phyloP scores from a whole-genome alignment of 164 flowering plant genomes.

The Vitis cinerea region DNA sequence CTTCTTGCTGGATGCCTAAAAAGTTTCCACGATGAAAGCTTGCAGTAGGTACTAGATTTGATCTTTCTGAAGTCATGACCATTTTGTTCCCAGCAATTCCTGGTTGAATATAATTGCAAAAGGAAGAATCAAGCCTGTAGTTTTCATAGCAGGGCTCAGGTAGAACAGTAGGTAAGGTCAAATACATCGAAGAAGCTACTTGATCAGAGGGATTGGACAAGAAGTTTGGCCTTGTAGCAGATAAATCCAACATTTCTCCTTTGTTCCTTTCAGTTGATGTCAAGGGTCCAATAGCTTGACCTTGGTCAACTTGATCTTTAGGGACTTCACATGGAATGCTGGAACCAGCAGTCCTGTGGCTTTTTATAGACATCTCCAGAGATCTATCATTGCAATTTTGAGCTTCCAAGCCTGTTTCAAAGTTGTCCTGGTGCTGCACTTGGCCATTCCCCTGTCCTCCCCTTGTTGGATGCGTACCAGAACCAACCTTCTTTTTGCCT shows the following conservation, averaged over 20 bases:
- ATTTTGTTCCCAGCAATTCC: conserved; percentile 8
- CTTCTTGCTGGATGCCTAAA: conserved; percentile 21
- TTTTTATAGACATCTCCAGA: conserved; percentile 5
- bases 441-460: conserved; percentile 6
- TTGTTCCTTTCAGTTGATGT: conserved; percentile 10
- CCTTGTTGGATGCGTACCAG: not conserved
- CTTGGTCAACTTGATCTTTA: conserved; percentile 4
- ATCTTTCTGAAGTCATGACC: conserved; percentile 3
- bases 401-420: conserved; percentile 15
- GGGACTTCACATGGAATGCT: conserved; percentile 8
- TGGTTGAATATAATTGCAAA: conserved; percentile 16
- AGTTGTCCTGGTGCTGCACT: conserved; percentile 18
- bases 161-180: conserved; percentile 28
- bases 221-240: conserved; percentile 9
- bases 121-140: conserved; percentile 12
- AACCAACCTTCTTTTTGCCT: conserved; percentile 7
- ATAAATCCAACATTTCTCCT: conserved; percentile 7
- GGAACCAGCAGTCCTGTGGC: conserved; percentile 10
- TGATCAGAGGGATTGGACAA: conserved; percentile 10
- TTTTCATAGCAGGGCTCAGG: conserved; percentile 13
- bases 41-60: conserved; percentile 13
- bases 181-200: conserved; percentile 28
- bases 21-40: conserved; percentile 12
- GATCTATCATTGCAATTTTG: conserved; percentile 11
- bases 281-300: conserved; percentile 13